Conservation (phyloP, 495 filamentous ascomycete genomes). For the Ramalina peruviana region DNA sequence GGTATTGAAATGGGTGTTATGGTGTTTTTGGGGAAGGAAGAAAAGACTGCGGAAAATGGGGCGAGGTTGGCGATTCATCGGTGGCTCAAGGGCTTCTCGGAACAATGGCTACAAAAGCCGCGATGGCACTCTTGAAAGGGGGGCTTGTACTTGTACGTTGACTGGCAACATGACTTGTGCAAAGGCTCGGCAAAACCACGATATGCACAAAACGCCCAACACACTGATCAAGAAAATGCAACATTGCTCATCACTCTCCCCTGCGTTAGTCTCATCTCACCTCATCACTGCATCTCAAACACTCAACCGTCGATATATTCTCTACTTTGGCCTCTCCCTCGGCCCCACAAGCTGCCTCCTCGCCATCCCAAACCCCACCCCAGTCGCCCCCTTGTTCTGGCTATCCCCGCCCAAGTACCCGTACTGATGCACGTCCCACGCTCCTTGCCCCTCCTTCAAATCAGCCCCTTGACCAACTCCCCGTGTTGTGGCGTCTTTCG, state of each 20-base stretch:
- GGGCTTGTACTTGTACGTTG: too few relatives aligned
- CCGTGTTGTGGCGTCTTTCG: slow-evolving; percentile 37
- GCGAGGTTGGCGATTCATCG: too few relatives aligned
- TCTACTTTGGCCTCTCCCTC: slow-evolving; percentile 40
- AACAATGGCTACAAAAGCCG: too few relatives aligned
- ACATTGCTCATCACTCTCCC: not conserved
- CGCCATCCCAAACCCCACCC: slow-evolving; percentile 51
- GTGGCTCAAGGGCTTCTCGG: too few relatives aligned
- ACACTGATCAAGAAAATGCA: not conserved
- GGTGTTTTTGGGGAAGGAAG: too few relatives aligned
- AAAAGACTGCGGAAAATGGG: too few relatives aligned
- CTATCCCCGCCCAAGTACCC: slow-evolving; percentile 75
- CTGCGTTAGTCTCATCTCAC: not conserved
- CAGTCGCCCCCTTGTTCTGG: slow-evolving; percentile 57
- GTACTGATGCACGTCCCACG: slow-evolving; percentile 83
- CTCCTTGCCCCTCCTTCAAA: slow-evolving; percentile 41
- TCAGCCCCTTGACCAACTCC: slow-evolving; percentile 30
- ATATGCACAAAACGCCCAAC: not conserved
- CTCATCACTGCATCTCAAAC: not conserved
- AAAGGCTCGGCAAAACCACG: too few relatives aligned
- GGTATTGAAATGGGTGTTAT: too few relatives aligned
- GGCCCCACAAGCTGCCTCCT: slow-evolving; percentile 73
- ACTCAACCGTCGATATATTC: not conserved
- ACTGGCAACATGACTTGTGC: too few relatives aligned
- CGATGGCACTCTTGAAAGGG: too few relatives aligned